phyloP scores from a whole-genome alignment of 169 alveolate genomes.

The Ichthyophthirius multifiliis region DNA sequence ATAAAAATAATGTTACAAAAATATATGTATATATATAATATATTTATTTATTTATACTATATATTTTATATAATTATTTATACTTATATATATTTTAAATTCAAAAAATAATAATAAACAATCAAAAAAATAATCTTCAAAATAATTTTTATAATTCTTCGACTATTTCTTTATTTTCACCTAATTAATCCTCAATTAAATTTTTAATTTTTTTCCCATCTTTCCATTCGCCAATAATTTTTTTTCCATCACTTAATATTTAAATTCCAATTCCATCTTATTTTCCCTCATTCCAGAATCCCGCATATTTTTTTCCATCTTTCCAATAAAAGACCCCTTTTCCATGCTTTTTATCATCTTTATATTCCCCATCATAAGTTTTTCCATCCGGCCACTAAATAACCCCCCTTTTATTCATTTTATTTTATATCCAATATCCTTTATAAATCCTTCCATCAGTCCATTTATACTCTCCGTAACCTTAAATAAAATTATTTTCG shows the following conservation, averaged over 20 bases:
- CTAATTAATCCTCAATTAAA: conserved; percentile 36
- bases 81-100: no score
- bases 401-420: conserved; percentile 48
- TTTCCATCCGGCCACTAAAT: conserved; percentile 36
- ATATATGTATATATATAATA: no score
- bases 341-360: conserved; percentile 39
- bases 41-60: no score
- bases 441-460: conserved; percentile 52
- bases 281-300: conserved; percentile 38
- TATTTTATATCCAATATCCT: conserved; percentile 61
- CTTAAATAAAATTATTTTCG: conserved; percentile 41
- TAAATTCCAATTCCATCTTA: conserved; percentile 19
- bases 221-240: conserved; percentile 35
- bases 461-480: conserved; percentile 58
- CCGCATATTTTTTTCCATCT: conserved; percentile 17
- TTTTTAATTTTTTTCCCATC: conserved; percentile 34
- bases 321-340: conserved; percentile 36
- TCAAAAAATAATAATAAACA: no score
- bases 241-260: conserved; percentile 5
- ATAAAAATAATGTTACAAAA: no score
- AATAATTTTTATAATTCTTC: no score
- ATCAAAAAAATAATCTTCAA: no score
- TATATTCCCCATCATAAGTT: conserved; percentile 23
- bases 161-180: no score
- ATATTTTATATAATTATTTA: no score